Evolutionary conservation across 2,329 filamentous ascomycete genomes (phyloP).

Genomic region (Dactylonectria estremocensis): DNA sequence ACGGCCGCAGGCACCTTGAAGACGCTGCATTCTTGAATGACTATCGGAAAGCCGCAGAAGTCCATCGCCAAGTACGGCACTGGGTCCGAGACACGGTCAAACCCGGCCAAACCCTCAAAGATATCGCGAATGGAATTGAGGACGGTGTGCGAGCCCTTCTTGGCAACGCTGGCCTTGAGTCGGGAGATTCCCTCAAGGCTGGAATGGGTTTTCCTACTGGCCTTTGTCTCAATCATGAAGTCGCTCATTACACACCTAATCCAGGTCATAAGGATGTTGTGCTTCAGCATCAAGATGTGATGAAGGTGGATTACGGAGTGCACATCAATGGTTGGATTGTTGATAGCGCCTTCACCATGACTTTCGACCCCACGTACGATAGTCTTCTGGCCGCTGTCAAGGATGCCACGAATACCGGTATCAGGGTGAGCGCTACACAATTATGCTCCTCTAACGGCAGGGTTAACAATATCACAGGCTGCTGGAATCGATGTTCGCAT

Average conservation of each 20-base stretch:
- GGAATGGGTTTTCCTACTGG: conserved; percentile 90
- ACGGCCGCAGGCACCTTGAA: conserved; percentile 44
- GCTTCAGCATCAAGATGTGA: conserved; percentile 77
- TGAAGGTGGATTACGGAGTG: conserved; percentile 85
- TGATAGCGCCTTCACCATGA: conserved; percentile 82
- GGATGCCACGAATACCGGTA: conserved; percentile 85
- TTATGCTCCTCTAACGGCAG: too few relatives aligned
- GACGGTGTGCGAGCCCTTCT: conserved; percentile 82
- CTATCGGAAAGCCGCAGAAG: conserved; percentile 84
- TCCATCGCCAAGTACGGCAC: conserved; percentile 85
- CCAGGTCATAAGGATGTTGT: conserved; percentile 80
- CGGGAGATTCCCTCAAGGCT: conserved; percentile 54
- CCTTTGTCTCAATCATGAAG: background rate
- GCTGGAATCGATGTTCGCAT: conserved; percentile 92
- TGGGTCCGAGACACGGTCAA: conserved; percentile 85
- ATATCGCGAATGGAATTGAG: conserved; percentile 87
- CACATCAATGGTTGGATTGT: conserved; percentile 84
- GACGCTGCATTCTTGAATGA: conserved; percentile 73
- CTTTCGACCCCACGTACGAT: conserved; percentile 81
- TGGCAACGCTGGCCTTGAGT: conserved; percentile 81
- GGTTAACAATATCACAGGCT: conserved; percentile 34
- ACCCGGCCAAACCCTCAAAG: conserved; percentile 81
- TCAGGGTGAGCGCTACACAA: conserved; percentile 64
- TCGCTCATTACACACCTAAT: conserved; percentile 86
- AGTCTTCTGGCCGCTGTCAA: conserved; percentile 79